A percentile compares a stretch with the other conserved stretches of the same genome.
Conservation (phyloP, 768 basidiomycete species). For the Lyophyllum decastes region DNA sequence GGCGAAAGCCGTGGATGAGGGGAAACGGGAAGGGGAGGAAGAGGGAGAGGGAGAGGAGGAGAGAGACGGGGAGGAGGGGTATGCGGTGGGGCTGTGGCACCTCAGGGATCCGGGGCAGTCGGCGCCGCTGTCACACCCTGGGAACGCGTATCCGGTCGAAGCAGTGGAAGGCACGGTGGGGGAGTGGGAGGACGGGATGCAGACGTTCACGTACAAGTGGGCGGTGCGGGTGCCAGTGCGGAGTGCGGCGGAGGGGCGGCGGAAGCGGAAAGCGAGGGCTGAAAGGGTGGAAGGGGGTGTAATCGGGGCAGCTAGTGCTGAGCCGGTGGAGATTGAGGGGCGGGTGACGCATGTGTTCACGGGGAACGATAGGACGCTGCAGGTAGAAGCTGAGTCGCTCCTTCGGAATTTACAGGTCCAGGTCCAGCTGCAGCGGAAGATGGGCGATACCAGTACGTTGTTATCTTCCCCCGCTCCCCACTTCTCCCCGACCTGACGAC, state of each 20-base stretch:
- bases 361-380: constrained; percentile 42
- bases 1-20: background rate
- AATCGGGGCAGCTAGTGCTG: too few species aligned
- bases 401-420: constrained; percentile 40
- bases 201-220: constrained; percentile 32
- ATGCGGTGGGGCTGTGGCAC: constrained; percentile 25
- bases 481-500: background rate
- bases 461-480: background rate
- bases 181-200: constrained; percentile 33
- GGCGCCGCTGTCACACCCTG: constrained; percentile 30
- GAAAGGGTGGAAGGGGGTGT: too few species aligned
- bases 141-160: constrained; percentile 25
- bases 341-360: constrained; percentile 48
- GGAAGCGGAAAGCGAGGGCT: constrained; percentile 20
- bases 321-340: too few species aligned
- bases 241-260: background rate
- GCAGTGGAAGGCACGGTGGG: constrained; percentile 13
- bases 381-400: constrained; percentile 36
- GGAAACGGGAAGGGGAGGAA: background rate
- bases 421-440: constrained; percentile 29
- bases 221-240: background rate
- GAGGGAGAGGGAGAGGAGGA: background rate
- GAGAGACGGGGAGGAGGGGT: constrained; percentile 14
- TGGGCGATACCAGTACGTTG: constrained; percentile 27
- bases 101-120: constrained; percentile 38